Base-by-base conservation (phyloP, 176 grass and related monocot species). In the Saccharum spontaneum region DNA sequence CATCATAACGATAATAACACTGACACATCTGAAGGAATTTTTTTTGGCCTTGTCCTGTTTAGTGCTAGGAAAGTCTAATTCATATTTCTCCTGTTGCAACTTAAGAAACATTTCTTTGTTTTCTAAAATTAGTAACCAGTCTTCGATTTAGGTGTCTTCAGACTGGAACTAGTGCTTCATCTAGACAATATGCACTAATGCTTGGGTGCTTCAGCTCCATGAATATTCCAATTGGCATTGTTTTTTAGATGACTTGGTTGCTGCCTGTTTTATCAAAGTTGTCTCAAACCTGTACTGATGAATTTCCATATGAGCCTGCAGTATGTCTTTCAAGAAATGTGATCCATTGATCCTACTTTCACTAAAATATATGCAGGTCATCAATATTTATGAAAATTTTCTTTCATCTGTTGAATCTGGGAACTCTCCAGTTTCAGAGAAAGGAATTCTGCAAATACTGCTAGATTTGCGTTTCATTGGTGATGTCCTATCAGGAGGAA, bases 371-470 rank as follows among this genome's bases (percentile, higher is more conserved):
- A 40, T 89, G 78, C 74, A 99, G 94, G 94, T 92, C 54, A 89
- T 97, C 59, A 87, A 39, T 71, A 86, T 91, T 84, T 99, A 99
- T 41, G 91, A 90, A 87, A 97, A 79, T 1, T 84, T 99, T 41
- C 84, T 99, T 63, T 78, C 48, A 83, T 87, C 88, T 57, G 69
- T 90, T 12, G 88, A 97, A 71, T 73, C 73, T n/a, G 88, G 85
- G 82, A 92, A 94, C 84, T 92, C 82, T 77, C 84, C 1, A 61
- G 90, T 94, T 85, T 94, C 94, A 78, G 97, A 99, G 71, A 97
- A 97, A 81, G 94, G 97, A 85, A 69, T 87, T 68, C 83, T 99
- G 70, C 97, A 99, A 88, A 83, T 99, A 87, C 79, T 99, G 82
- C 82, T 96, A 69, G 97, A 99, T 67, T 78, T 99, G 18, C 92